Evolutionary conservation across 2,329 filamentous ascomycete species (phyloP), one percentile per base, ranked within the genome.

Genomic region (Penicillium sp.): DNA sequence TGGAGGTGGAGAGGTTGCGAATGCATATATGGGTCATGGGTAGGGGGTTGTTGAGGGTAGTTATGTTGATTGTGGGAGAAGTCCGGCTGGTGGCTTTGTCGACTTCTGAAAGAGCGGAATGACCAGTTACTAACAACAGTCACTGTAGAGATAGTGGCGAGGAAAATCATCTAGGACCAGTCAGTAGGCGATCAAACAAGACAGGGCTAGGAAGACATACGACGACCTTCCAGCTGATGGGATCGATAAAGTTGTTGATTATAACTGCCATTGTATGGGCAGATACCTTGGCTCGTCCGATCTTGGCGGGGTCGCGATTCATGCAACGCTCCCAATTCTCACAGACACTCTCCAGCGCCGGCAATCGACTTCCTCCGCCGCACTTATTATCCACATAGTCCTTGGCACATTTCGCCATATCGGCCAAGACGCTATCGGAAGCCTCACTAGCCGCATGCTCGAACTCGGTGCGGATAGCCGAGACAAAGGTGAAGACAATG

Each of bases 241-340:
- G 87, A 65, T 96, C 91, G 4, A 96, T 87, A 72, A 97, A 97
- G 67, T 89, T 88, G 71, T 97, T 97, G 73, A 97, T 88, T 40
- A 99, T 96, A 68, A 91, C 86, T 1, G 93, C 93, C 69, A 97
- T 89, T 25, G 92, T 94, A 68, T 90, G 88, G 5, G 91, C 92
- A 18, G 89, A 90, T 37, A 96, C 85, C 66, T 87, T 88, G 41
- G 93, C 88, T 35, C 88, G 82, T 62, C 90, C 92, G 53, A 96
- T 85, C 53, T 85, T 85, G 43, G 86, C 81, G 0, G 92, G 87
- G 67, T 97, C 90, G 61, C 88, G 85, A 61, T 87, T 86, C 90
- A 96, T 96, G 75, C 94, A 97, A 29, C 85, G 79, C 60, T 88
- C 86, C 93, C 93, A 97, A 58, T 87, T 84, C 31, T 86, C 83